Conservation (phyloP, 2,329 filamentous ascomycete genomes). For the Coniosporium tulheliwenetii region DNA sequence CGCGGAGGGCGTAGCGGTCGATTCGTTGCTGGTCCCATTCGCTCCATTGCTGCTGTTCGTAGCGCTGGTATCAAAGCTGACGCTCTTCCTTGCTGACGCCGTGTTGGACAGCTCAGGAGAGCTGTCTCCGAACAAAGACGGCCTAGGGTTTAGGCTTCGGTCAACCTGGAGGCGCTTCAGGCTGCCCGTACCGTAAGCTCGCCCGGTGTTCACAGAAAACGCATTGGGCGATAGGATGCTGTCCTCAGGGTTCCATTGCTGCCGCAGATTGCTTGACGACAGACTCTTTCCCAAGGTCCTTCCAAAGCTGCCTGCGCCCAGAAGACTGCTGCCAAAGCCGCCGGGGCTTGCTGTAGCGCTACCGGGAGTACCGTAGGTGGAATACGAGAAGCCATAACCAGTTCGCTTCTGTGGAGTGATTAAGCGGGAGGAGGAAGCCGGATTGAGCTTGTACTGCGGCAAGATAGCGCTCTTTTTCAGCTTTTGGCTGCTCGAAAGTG, state of each 20-base stretch:
- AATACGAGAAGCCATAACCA: constrained; percentile 86
- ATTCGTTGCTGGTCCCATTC: constrained; percentile 18
- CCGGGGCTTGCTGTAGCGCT: constrained; percentile 54
- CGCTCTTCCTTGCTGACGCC: constrained; percentile 55
- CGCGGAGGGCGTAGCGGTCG: constrained; percentile 1
- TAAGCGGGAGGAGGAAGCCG: constrained; percentile 62
- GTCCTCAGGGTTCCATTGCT: constrained; percentile 67
- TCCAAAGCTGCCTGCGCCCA: constrained; percentile 47
- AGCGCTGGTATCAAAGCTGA: constrained; percentile 71
- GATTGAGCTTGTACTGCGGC: constrained; percentile 77
- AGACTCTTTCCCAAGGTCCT: constrained; percentile 73
- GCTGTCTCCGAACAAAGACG: constrained; percentile 37
- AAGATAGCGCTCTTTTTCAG: constrained; percentile 65
- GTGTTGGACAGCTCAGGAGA: constrained; percentile 15
- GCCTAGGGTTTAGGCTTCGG: constrained; percentile 61
- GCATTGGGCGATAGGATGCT: constrained; percentile 77
- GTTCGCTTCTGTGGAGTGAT: constrained; percentile 65
- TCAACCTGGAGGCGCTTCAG: constrained; percentile 92
- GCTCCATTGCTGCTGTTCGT: constrained; percentile 23
- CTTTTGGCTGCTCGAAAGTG: constrained; percentile 62
- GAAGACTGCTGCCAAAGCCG: constrained; percentile 48
- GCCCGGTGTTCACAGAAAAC: constrained; percentile 54
- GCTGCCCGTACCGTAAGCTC: constrained; percentile 52
- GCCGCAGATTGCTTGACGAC: constrained; percentile 72
- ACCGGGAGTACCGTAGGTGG: constrained; percentile 70